A percentile compares a stretch with the other conserved stretches of the same genome.
Conservation (phyloP, 176 grass and related monocot genomes). For the Poa annua region DNA sequence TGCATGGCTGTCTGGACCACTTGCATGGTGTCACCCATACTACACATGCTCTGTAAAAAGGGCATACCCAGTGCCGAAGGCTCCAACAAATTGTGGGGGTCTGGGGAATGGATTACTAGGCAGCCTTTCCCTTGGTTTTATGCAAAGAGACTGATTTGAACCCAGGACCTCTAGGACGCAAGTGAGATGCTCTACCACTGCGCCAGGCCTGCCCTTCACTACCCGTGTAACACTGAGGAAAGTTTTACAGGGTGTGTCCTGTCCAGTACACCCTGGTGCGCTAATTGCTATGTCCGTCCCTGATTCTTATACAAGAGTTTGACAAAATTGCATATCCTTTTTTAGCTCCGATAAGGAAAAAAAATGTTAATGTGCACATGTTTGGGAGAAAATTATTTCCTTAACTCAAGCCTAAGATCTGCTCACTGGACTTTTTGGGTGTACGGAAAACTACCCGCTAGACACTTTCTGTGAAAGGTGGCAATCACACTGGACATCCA, state of each 20-base stretch:
- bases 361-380: not conserved
- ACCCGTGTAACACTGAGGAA: no score
- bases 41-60: no score
- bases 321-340: not conserved
- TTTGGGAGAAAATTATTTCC: not conserved
- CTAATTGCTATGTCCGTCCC: no score
- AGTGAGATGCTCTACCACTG: no score
- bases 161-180: no score
- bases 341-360: not conserved
- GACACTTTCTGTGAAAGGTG: not conserved
- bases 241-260: no score
- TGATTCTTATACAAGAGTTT: slow-evolving; percentile 3
- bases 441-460: not conserved
- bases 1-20: not conserved
- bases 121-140: no score
- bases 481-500: not conserved
- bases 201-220: not conserved
- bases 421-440: not conserved
- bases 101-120: no score
- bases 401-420: not conserved
- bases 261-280: no score
- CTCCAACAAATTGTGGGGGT: no score
- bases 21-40: not conserved
- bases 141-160: no score
- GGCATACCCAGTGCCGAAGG: no score